phyloP scores from a whole-genome alignment of 2,329 filamentous ascomycete genomes.

The Mollisia scopiformis region DNA sequence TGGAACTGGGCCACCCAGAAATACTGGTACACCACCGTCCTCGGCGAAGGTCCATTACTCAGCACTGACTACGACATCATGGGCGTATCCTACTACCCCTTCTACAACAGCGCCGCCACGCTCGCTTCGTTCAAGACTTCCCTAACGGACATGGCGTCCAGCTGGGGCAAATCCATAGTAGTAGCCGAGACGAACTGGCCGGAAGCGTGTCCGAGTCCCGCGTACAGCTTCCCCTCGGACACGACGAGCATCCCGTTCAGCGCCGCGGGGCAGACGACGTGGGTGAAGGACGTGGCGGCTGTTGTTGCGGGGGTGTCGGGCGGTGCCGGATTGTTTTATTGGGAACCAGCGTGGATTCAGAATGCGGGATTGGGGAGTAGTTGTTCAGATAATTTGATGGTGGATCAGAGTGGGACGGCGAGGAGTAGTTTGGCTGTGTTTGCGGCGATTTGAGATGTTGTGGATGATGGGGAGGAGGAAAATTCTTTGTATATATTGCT shows the following conservation, averaged over 20 bases:
- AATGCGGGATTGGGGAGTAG: conserved; percentile 68
- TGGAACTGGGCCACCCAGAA: conserved; percentile 71
- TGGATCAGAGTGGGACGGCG: conserved; percentile 55
- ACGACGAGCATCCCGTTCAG: conserved; percentile 62
- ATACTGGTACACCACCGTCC: conserved; percentile 59
- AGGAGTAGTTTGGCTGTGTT: conserved; percentile 62
- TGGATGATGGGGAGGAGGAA: neutral
- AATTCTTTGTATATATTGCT: neutral
- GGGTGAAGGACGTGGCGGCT: conserved; percentile 60
- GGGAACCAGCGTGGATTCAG: conserved; percentile 73
- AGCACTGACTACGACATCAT: conserved; percentile 69
- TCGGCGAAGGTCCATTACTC: conserved; percentile 52
- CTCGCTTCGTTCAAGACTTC: conserved; percentile 58
- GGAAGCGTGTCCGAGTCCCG: conserved; percentile 59
- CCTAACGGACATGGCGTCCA: conserved; percentile 60
- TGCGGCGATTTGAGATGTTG: conserved; percentile 17
- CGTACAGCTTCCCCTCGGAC: conserved; percentile 62
- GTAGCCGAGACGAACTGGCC: conserved; percentile 76
- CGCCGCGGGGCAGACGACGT: conserved; percentile 63
- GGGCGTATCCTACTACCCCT: conserved; percentile 75
- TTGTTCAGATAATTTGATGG: conserved; percentile 66
- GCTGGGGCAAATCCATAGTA: conserved; percentile 67
- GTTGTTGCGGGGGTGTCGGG: conserved; percentile 55
- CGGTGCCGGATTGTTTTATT: conserved; percentile 69
- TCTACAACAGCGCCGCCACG: conserved; percentile 64